These are phyloP conservation scores for Gymnopilus dilepis DNA, from an alignment of 768 basidiomycete species.

Conservation along the genomic window DNA sequence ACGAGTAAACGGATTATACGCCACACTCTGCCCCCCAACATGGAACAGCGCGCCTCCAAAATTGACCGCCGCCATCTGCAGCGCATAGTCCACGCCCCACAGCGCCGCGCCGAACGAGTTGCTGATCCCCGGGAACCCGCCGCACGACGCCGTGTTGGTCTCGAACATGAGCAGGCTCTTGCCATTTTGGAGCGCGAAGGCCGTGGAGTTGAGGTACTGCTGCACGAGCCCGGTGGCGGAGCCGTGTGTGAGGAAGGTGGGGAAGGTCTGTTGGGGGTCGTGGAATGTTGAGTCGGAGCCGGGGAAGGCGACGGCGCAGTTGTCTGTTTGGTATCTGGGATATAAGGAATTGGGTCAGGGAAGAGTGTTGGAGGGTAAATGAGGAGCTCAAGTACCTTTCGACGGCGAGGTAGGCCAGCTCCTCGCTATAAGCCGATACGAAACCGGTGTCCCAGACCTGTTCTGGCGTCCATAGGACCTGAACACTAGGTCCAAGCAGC, in stretches of 20 bases:
- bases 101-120: constrained; percentile 68
- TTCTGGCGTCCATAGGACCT: constrained; percentile 55
- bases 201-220: constrained; percentile 58
- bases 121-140: constrained; percentile 67
- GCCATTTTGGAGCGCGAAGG: constrained; percentile 45
- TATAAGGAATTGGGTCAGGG: background rate
- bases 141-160: constrained; percentile 73
- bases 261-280: constrained; percentile 54
- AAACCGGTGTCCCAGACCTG: constrained; percentile 62
- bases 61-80: constrained; percentile 62
- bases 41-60: constrained; percentile 58
- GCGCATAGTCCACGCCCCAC: constrained; percentile 66
- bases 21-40: constrained; percentile 67
- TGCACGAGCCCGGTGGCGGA: constrained; percentile 54
- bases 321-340: constrained; percentile 61
- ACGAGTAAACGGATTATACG: constrained; percentile 59
- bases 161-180: constrained; percentile 70
- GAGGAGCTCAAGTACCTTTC: constrained; percentile 49
- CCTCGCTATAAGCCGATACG: constrained; percentile 43
- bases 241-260: constrained; percentile 65
- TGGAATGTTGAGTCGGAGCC: constrained; percentile 42
- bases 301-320: constrained; percentile 57
- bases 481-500: constrained; percentile 63
- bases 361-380: constrained; percentile 34
- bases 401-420: constrained; percentile 53